A percentile compares a stretch with the other conserved stretches of the same genome.
These are phyloP conservation scores for Tuber aestivum DNA, from an alignment of 495 filamentous ascomycete species.

Conservation along the genomic window DNA sequence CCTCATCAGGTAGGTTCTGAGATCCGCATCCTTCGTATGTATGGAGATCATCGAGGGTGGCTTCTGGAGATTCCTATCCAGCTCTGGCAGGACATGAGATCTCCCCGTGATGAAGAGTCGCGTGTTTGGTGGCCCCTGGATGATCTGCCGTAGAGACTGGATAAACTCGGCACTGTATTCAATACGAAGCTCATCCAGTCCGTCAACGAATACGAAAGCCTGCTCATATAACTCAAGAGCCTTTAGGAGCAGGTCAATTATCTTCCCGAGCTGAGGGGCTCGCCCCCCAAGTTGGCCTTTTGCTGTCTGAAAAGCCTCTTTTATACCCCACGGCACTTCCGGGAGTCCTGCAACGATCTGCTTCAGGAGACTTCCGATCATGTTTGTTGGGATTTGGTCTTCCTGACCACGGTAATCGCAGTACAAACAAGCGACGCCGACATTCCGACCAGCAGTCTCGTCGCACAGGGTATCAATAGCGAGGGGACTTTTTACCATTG, in stretches of 20 bases:
- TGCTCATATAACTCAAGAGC: neutral
- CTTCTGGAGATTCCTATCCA: neutral
- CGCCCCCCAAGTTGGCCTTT: neutral
- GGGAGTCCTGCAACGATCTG: neutral
- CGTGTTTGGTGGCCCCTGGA: neutral
- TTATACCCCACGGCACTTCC: too few species aligned
- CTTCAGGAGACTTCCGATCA: neutral
- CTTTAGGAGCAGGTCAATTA: neutral
- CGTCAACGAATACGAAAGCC: slow-evolving; percentile 15
- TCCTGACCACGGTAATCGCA: neutral
- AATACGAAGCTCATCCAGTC: slow-evolving; percentile 14
- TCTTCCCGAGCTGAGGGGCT: neutral
- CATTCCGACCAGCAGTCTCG: neutral
- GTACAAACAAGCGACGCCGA: neutral
- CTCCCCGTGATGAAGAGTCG: slow-evolving; percentile 20
- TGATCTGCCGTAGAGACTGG: neutral
- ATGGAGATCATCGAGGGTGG: neutral
- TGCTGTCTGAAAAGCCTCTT: neutral
- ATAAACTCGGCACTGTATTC: slow-evolving; percentile 11
- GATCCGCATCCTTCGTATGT: slow-evolving; percentile 7
- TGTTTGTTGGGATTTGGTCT: neutral
- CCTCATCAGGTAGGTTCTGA: slow-evolving; percentile 5
- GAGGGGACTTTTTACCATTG: neutral
- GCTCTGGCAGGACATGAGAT: slow-evolving; percentile 8
- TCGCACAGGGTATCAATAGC: neutral